Base-by-base conservation (phyloP, 768 basidiomycete species). In the Pholiota molesta region DNA sequence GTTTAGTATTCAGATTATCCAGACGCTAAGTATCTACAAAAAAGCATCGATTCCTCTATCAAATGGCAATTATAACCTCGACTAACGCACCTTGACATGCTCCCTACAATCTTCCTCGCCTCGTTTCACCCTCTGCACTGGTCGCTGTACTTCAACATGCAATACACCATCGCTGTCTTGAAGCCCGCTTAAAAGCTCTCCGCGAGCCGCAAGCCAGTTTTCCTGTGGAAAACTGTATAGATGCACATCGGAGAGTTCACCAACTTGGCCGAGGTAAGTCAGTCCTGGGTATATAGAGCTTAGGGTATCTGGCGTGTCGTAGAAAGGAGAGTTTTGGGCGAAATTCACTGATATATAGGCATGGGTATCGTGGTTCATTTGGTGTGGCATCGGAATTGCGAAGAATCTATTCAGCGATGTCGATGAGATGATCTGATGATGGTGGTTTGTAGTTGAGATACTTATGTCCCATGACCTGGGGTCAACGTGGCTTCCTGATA, bases 211-310 rank as follows among this genome's bases (percentile, higher is more conserved):
- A 28, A 71, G 61, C 74, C 74, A 74, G 11, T 69, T 66, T 9
- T 63, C 52, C 37, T 72, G 73, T 3, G 73, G 71, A 14, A 76
- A 71, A 45, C 69, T 70, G 62, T 69, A 72, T 8, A 76, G 49
- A 44, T 74, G 75, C 9, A 74, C 72, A 33, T 76, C 73, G 55
- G 60, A 28, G 56, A 76, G 64, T 64, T 69, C 69, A 21, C 75
- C 75, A 37, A 74, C 75, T 55, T 70, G 73, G 26, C 75, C 75
- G n/a, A 71, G 67, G 55, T 74, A 70, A 37, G 65, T 58, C 13
- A 76, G 55, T 13, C 70, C 65, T 8, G 73, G 73, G 52, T 74
- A 69, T 28, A 69, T 66, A 19, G 53, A 47, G 16, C 65, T 63
- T 2, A 76, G 66, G 28, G 69, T 60, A 1, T 64, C 67, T 2